These are phyloP conservation scores for Alternaria panax DNA, from an alignment of 2,329 filamentous ascomycete species.

Conservation along the genomic window DNA sequence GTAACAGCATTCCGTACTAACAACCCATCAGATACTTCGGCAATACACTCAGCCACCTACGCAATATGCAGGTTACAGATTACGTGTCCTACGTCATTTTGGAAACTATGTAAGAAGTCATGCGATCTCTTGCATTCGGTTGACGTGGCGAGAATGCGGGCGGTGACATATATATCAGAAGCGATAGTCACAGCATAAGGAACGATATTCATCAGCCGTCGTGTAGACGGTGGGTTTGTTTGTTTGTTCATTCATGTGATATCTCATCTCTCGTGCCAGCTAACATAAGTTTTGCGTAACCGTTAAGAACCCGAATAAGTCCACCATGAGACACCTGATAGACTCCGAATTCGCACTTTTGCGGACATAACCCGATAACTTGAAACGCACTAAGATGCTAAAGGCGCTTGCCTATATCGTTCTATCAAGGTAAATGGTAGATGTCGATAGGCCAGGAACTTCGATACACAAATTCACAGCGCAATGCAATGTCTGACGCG, in stretches of 20 bases:
- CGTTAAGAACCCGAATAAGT: conserved; percentile 30
- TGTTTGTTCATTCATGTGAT: conserved; percentile 18
- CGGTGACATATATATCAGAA: not conserved
- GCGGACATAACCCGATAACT: conserved; percentile 33
- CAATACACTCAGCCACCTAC: too few relatives aligned
- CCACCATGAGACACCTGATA: conserved; percentile 40
- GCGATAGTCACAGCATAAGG: too few relatives aligned
- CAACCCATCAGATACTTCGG: too few relatives aligned
- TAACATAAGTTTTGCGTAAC: conserved; percentile 33
- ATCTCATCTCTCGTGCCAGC: conserved; percentile 29
- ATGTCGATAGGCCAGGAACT: conserved; percentile 33
- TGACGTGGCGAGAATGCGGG: not conserved
- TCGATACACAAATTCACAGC: conserved; percentile 35
- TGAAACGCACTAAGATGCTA: conserved; percentile 39
- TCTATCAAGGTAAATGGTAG: conserved; percentile 43
- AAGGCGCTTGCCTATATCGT: conserved; percentile 36
- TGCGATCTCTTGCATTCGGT: too few relatives aligned
- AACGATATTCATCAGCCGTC: not conserved
- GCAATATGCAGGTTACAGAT: too few relatives aligned
- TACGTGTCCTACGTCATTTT: too few relatives aligned
- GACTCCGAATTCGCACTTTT: conserved; percentile 45
- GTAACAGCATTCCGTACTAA: too few relatives aligned
- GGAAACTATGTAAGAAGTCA: too few relatives aligned
- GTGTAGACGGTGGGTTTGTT: conserved; percentile 5
- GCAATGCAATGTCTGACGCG: conserved; percentile 33